A percentile compares a stretch with the other conserved stretches of the same genome.
These are phyloP conservation scores for Wickerhamomyces sp. DNA, from an alignment of 1,139 yeast genomes.

Conservation along the genomic window DNA sequence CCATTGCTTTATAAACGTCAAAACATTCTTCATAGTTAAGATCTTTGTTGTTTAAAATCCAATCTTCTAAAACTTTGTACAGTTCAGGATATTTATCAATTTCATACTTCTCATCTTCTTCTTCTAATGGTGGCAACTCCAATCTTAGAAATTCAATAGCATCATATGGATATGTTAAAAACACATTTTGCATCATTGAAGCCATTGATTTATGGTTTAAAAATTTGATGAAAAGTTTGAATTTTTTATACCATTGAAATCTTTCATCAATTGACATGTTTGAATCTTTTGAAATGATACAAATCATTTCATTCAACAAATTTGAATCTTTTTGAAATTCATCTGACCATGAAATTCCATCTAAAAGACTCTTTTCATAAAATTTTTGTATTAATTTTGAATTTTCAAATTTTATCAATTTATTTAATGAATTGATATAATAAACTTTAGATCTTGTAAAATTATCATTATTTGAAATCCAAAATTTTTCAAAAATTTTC, in stretches of 20 bases:
- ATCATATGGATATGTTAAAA: constrained; percentile 50
- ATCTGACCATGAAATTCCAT: too few species aligned
- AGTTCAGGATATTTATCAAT: constrained; percentile 28
- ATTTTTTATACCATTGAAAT: constrained; percentile 29
- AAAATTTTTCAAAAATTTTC: too few species aligned
- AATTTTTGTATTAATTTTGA: too few species aligned
- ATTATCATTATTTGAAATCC: too few species aligned
- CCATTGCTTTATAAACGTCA: constrained; percentile 57
- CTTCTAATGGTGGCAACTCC: constrained; percentile 50
- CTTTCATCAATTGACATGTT: too few species aligned
- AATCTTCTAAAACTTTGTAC: constrained; percentile 41
- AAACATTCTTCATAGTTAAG: constrained; percentile 56
- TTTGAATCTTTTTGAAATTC: too few species aligned
- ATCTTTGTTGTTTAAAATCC: constrained; percentile 39
- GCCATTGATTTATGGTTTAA: constrained; percentile 40
- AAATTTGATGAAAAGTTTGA: constrained; percentile 34
- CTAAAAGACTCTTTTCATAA: too few species aligned
- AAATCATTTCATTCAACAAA: too few species aligned
- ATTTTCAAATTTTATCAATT: too few species aligned
- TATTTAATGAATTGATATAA: too few species aligned
- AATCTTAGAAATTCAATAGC: constrained; percentile 52
- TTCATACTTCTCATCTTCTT: constrained; percentile 28
- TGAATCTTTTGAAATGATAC: too few species aligned
- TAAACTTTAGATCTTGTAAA: too few species aligned
- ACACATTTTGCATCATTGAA: constrained; percentile 41